Conservation (phyloP, 371 early-diverging fungal species). For the Actinomucor elegans region DNA sequence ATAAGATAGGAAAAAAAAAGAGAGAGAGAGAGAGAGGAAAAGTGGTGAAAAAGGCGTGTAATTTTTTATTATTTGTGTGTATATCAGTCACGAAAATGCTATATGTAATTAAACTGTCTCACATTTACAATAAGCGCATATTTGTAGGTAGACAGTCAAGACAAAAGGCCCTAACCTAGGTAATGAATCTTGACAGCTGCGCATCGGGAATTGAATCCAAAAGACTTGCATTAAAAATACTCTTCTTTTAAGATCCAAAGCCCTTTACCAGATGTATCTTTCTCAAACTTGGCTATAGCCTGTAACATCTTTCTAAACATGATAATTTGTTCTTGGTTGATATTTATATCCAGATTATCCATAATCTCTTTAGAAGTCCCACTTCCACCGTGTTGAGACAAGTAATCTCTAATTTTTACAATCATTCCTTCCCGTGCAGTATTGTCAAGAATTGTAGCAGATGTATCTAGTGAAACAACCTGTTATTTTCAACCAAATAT, state of each 20-base stretch:
- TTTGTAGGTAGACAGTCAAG: no score
- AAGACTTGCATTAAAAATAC: conserved; percentile 33
- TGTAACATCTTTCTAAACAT: conserved; percentile 70
- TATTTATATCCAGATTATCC: conserved; percentile 38
- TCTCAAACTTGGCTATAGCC: conserved; percentile 59
- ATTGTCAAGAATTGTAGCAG: conserved; percentile 23
- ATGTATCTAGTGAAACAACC: neutral
- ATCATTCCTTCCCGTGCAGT: conserved; percentile 44
- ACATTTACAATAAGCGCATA: no score
- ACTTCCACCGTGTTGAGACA: conserved; percentile 45
- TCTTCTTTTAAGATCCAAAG: conserved; percentile 57
- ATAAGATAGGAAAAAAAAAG: no score
- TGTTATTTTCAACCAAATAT: no score
- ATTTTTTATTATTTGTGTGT: no score
- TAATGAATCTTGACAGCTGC: conserved; percentile 1
- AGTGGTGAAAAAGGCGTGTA: no score
- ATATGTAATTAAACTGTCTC: no score
- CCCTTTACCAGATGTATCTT: conserved; percentile 35
- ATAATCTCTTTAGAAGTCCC: conserved; percentile 56
- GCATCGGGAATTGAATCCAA: conserved; percentile 3
- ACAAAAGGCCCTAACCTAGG: no score
- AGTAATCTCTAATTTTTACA: conserved; percentile 54
- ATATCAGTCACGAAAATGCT: no score
- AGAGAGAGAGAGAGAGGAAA: no score
- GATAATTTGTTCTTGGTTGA: conserved; percentile 49